Evolutionary conservation across 1,139 yeast genomes (phyloP).

Genomic region (Taphrina communis): DNA sequence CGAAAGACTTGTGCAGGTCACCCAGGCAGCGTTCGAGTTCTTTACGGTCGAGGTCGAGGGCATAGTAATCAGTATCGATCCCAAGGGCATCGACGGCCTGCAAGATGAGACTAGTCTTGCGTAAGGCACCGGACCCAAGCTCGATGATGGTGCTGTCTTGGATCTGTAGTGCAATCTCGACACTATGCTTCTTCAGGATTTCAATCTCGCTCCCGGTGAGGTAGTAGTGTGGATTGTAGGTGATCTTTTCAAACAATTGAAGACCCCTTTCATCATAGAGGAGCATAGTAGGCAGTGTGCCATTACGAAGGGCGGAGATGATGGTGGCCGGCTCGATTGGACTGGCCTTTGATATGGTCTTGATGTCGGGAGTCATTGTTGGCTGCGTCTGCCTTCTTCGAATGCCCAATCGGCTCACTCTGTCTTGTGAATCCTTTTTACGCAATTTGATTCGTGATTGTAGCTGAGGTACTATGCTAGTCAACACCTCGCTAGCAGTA

Average conservation of each 20-base stretch:
- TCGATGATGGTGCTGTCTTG: slow-evolving; percentile 44
- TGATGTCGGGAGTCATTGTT: slow-evolving; percentile 13
- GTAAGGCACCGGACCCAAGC: slow-evolving; percentile 46
- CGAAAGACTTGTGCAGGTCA: slow-evolving; percentile 32
- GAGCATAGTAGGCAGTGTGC: slow-evolving; percentile 45
- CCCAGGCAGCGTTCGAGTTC: slow-evolving; percentile 44
- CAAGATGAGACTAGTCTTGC: slow-evolving; percentile 45
- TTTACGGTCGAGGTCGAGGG: slow-evolving; percentile 45
- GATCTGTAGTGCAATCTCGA: slow-evolving; percentile 43
- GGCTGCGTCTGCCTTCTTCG: background rate
- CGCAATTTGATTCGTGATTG: background rate
- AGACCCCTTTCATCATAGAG: slow-evolving; percentile 47
- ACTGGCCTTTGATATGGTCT: slow-evolving; percentile 33
- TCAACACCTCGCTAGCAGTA: background rate
- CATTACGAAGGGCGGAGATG: slow-evolving; percentile 15
- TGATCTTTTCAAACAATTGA: slow-evolving; percentile 46
- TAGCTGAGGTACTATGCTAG: background rate
- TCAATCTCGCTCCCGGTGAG: slow-evolving; percentile 44
- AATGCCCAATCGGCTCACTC: background rate
- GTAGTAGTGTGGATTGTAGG: slow-evolving; percentile 46
- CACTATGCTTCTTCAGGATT: slow-evolving; percentile 42
- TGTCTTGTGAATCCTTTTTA: no score
- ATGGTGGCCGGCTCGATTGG: slow-evolving; percentile 33
- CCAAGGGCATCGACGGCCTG: slow-evolving; percentile 44
- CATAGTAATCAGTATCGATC: slow-evolving; percentile 45